Percentiles rank a stretch among this genome's conserved stretches.
Evolutionary conservation across 805 yeast genomes (phyloP).

Genomic region (Pichia ethanolica): DNA sequence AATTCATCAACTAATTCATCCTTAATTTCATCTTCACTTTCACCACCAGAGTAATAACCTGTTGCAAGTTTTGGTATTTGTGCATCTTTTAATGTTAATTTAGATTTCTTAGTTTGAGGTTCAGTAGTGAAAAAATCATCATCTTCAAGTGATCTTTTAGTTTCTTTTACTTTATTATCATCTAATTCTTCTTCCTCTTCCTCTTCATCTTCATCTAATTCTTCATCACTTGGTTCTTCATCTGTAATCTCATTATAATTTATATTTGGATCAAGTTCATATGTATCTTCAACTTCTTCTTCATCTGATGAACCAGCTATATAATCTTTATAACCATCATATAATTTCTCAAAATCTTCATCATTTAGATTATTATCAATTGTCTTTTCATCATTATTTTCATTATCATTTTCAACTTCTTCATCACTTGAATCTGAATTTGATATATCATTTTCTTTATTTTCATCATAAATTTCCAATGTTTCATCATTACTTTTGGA

Average conservation of each 20-base stretch:
- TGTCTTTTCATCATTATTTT: conserved; percentile 2
- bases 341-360: conserved; percentile 15
- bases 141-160: conserved; percentile 15
- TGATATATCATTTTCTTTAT: not conserved
- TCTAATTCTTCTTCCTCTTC: conserved; percentile 3
- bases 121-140: conserved; percentile 36
- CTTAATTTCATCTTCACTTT: conserved; percentile 45
- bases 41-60: conserved; percentile 82
- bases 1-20: conserved; percentile 46
- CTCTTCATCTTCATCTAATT: conserved; percentile 9
- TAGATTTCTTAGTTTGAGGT: conserved; percentile 15
- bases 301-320: conserved; percentile 39
- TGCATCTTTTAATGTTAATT: conserved; percentile 25
- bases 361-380: conserved; percentile 16
- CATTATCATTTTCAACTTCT: conserved; percentile 14
- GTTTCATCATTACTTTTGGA: conserved; percentile 15
- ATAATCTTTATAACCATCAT: conserved; percentile 22
- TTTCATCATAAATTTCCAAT: conserved; percentile 12
- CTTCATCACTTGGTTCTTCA: conserved; percentile 40
- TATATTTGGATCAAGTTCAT: conserved; percentile 27
- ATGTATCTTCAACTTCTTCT: conserved; percentile 28
- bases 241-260: conserved; percentile 60
- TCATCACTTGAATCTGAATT: not conserved
- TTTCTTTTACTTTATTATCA: conserved; percentile 35
- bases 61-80: conserved; percentile 61